phyloP scores from a whole-genome alignment of 768 basidiomycete genomes.

The Tricholoma sp. region DNA sequence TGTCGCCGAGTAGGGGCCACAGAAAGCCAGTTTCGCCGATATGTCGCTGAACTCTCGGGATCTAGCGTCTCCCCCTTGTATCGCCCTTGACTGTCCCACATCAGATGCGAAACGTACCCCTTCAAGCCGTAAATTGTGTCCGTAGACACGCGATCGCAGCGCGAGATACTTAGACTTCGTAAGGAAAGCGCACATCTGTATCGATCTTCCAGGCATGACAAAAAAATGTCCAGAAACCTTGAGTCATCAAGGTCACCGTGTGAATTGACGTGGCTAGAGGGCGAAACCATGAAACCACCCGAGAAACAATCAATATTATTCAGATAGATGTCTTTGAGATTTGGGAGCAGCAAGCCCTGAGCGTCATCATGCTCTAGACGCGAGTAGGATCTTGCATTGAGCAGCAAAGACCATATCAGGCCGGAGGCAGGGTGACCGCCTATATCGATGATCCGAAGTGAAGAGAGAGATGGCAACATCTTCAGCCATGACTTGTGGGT shows the following conservation, averaged over 20 bases:
- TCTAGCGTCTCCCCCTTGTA: conserved; percentile 22
- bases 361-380: conserved; percentile 22
- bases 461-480: conserved; percentile 24
- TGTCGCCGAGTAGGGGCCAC: conserved; percentile 19
- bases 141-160: conserved; percentile 25
- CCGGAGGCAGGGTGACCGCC: conserved; percentile 34
- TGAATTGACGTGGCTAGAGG: conserved; percentile 26
- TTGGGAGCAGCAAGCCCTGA: conserved; percentile 26
- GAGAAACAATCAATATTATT: conserved; percentile 33
- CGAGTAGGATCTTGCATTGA: conserved; percentile 29
- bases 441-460: conserved; percentile 31
- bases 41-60: conserved; percentile 20
- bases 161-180: conserved; percentile 32
- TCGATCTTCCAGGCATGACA: conserved; percentile 26
- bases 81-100: conserved; percentile 27
- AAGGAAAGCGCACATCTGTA: conserved; percentile 21
- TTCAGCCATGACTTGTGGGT: conserved; percentile 36
- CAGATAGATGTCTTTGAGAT: conserved; percentile 33
- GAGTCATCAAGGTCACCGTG: conserved; percentile 35
- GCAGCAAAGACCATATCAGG: conserved; percentile 33
- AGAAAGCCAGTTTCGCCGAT: conserved; percentile 21
- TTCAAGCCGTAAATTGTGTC: conserved; percentile 21
- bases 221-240: conserved; percentile 35
- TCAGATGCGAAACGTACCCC: conserved; percentile 25
- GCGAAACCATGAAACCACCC: conserved; percentile 36